Base-by-base conservation (phyloP, 208 protist species). In the Novymonas esmeraldas region DNA sequence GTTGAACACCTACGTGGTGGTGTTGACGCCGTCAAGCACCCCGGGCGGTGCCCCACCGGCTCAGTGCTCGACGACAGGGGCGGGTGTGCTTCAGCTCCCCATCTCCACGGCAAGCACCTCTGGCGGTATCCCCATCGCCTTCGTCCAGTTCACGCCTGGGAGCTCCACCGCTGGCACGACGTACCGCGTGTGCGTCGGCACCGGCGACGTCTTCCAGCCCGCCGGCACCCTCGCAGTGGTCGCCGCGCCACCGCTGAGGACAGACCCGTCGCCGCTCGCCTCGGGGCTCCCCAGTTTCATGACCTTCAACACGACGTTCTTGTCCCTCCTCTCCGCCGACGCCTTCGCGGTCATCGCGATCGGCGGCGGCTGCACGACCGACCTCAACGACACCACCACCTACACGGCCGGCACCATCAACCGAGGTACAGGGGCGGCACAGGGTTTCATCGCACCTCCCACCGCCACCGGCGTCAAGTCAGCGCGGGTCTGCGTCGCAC, bases 171-270 rank as follows among this genome's bases (percentile, higher is more conserved):
- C 67, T 6, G 76, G 76, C 26, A 54, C 42, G 0, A 46, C 45
- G 1, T 82, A 79, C 50, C 52, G 56, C 34, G 73, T 89, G 14
- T 89, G 86, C 54, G 57, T 78, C 6, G 75, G 76, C 18, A 42
- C 16, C 16, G 29, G 13, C 1, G 60, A 55, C 41, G n/a, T 18
- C 3, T 89, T 74, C 36, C 38, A 69, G 34, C 29, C 57, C 2
- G 44, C 79, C n/a, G 82, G 80, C 16, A 66, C 44, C 18, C 29
- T 92, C 11, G 65, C 20, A 0, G 71, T 87, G 3, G 64, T 79
- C 3, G 49, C 54, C 13, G 57, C 64, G 2, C 58, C 85, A 38
- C 38, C 38, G 7, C 45, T 92, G 10, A 59, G 31, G 0, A 33
- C 64, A 6, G 42, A 63, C 34, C 71, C 79, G 2, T 48, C 70